A percentile compares a stretch with the other conserved stretches of the same genome.
Evolutionary conservation across 257 asterid genomes (phyloP).

Genomic region (Petrea volubilis): DNA sequence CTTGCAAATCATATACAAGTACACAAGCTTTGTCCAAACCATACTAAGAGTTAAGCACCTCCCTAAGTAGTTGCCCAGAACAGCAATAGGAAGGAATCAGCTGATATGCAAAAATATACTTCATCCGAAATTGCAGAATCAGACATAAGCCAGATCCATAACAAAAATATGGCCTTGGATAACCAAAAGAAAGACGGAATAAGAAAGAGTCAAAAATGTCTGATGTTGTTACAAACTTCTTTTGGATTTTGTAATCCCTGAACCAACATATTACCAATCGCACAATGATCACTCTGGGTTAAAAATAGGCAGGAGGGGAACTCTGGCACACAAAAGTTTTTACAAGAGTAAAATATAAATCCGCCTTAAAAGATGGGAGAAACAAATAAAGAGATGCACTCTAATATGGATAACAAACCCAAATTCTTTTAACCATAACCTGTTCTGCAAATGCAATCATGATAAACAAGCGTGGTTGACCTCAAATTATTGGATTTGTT

Average conservation of each 20-base stretch:
- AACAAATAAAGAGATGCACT: background rate
- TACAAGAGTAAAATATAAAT: too few relatives aligned
- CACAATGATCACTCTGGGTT: background rate
- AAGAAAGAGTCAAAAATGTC: background rate
- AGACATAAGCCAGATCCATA: background rate
- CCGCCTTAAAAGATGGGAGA: background rate
- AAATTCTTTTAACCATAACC: background rate
- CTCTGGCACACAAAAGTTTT: background rate
- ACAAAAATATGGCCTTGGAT: background rate
- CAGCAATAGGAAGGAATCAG: background rate
- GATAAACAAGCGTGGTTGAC: background rate
- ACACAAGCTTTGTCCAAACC: background rate
- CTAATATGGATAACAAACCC: background rate
- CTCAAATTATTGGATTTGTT: too few relatives aligned
- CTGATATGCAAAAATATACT: background rate
- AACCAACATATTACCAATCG: background rate
- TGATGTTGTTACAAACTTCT: background rate
- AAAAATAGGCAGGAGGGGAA: background rate
- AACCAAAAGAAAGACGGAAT: background rate
- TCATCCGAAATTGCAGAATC: background rate
- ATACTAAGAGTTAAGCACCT: background rate
- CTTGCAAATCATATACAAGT: background rate
- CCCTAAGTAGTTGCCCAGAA: background rate
- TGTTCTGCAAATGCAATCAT: background rate
- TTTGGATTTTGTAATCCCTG: background rate